Evolutionary conservation across 106 monocot species (phyloP).

Genomic region (Posidonia australis): DNA sequence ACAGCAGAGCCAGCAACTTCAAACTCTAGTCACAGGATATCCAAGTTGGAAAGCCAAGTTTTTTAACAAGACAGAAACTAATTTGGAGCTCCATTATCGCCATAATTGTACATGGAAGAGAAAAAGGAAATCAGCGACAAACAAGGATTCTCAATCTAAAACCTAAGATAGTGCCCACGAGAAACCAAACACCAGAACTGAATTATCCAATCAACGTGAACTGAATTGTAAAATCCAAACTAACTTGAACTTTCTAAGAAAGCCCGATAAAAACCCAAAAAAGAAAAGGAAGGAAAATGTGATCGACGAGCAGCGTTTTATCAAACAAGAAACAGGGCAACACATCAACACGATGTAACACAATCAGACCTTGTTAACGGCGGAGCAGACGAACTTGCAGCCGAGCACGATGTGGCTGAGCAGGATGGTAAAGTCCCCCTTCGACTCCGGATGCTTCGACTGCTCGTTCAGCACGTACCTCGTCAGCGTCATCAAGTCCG

Average conservation of each 20-base stretch:
- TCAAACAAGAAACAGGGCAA: not conserved
- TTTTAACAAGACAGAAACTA: too few species aligned
- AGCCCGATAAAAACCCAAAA: not conserved
- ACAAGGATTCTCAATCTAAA: too few species aligned
- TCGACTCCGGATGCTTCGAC: constrained; percentile 52
- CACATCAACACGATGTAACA: too few species aligned
- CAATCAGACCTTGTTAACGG: constrained; percentile 80
- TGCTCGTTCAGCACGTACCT: constrained; percentile 94
- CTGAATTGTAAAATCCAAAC: not conserved
- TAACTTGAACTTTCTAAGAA: not conserved
- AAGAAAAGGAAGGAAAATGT: too few species aligned
- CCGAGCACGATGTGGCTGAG: constrained; percentile 97
- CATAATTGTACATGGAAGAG: too few species aligned
- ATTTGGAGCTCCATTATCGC: too few species aligned
- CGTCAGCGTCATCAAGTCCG: constrained; percentile 96
- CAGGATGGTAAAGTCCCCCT: constrained; percentile 84
- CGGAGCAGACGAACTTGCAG: constrained; percentile 97
- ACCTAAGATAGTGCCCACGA: not conserved
- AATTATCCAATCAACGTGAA: not conserved
- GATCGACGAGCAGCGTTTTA: too few species aligned
- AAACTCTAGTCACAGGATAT: not conserved
- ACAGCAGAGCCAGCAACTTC: too few species aligned
- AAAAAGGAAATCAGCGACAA: too few species aligned
- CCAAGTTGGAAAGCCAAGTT: too few species aligned
- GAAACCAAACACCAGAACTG: not conserved